These are phyloP conservation scores for Amanita phalloides DNA, from an alignment of 768 basidiomycete species.

Conservation along the genomic window DNA sequence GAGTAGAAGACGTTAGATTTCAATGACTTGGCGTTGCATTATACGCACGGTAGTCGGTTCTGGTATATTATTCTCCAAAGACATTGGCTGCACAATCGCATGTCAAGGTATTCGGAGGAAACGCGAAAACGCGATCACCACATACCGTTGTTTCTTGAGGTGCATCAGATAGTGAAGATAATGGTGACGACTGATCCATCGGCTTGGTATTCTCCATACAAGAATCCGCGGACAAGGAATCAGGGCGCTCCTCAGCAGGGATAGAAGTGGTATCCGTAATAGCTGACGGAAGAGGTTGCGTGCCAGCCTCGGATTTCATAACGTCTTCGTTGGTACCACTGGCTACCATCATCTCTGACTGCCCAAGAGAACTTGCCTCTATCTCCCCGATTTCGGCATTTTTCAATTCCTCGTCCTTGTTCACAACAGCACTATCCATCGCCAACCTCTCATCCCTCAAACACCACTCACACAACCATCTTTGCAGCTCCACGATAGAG, in stretches of 20 bases:
- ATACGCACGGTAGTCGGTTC: not conserved
- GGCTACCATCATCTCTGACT: not conserved
- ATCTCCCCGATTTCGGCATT: too few species aligned
- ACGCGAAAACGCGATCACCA: not conserved
- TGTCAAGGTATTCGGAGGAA: not conserved
- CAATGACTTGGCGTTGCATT: not conserved
- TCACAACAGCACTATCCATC: not conserved
- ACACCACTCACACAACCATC: slow-evolving; percentile 31
- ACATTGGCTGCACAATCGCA: not conserved
- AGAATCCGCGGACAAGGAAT: not conserved
- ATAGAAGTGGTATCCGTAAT: not conserved
- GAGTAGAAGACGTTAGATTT: not conserved
- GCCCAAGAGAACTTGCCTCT: not conserved
- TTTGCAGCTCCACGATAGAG: slow-evolving; percentile 25
- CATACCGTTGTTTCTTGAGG: not conserved
- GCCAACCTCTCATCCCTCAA: slow-evolving; percentile 19
- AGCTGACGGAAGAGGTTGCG: not conserved
- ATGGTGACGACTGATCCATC: not conserved
- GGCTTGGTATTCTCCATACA: not conserved
- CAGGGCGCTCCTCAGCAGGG: not conserved
- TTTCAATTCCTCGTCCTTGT: not conserved
- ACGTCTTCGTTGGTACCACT: not conserved
- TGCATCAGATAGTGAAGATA: not conserved
- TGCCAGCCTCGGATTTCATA: not conserved
- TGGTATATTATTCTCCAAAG: not conserved